Evolutionary conservation across 345 rosid species (phyloP).

Genomic region (Citrus australasica): DNA sequence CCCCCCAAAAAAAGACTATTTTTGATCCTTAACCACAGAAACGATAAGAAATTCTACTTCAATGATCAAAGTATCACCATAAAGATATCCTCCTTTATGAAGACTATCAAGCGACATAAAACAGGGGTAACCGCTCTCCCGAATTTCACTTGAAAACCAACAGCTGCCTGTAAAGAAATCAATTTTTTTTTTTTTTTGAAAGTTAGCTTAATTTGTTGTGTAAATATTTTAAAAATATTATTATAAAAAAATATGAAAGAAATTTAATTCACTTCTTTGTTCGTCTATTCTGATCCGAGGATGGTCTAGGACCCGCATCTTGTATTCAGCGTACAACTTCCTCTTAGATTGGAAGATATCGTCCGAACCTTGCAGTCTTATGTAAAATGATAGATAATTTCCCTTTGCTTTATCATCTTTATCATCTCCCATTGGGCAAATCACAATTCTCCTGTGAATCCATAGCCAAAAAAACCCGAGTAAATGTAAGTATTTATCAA

Average conservation of each 20-base stretch:
- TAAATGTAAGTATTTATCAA: too few relatives aligned
- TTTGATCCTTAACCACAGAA: background rate
- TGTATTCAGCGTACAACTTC: background rate
- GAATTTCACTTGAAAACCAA: background rate
- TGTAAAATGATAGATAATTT: background rate
- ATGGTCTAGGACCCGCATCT: background rate
- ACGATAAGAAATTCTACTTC: background rate
- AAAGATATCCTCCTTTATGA: background rate
- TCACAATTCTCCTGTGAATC: too few relatives aligned
- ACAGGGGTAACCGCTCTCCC: background rate
- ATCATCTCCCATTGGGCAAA: background rate
- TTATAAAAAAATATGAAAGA: background rate
- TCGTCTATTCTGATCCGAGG: background rate
- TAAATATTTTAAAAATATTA: background rate
- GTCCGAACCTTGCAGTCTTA: background rate
- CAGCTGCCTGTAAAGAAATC: background rate
- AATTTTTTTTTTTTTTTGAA: too few relatives aligned
- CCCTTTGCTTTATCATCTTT: background rate
- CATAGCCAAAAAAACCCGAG: too few relatives aligned
- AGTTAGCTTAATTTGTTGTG: too few relatives aligned
- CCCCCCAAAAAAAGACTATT: too few relatives aligned
- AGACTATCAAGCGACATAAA: background rate
- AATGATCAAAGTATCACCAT: background rate
- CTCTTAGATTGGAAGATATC: background rate
- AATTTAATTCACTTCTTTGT: background rate